Evolutionary conservation across 257 asterid species (phyloP).

Genomic region (Rubia yunnanensis): DNA sequence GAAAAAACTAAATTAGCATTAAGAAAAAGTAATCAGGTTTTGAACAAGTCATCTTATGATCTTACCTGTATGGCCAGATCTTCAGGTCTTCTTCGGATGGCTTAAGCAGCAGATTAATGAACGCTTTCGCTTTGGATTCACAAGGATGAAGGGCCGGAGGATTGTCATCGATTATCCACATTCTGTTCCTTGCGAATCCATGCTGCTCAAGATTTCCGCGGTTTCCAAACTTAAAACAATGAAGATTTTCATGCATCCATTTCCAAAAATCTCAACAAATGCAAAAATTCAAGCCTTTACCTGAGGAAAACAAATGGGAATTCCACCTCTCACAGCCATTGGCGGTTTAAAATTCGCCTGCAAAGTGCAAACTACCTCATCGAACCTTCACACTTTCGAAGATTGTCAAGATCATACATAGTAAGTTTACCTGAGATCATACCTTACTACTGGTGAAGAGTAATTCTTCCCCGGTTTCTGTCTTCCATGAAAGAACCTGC

Average conservation of each 20-base stretch:
- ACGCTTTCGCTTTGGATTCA: conserved; percentile 39
- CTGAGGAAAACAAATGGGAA: conserved; percentile 89
- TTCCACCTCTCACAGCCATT: conserved; percentile 79
- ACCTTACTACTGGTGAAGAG: conserved; percentile 76
- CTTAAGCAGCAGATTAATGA: conserved; percentile 50
- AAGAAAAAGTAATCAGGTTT: not conserved
- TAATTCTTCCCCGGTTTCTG: conserved; percentile 58
- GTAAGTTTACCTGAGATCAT: not conserved
- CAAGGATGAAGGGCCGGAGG: conserved; percentile 51
- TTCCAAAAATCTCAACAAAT: not conserved
- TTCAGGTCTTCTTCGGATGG: conserved; percentile 70
- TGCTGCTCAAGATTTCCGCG: conserved; percentile 77
- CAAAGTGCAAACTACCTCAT: not conserved
- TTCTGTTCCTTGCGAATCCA: conserved; percentile 74
- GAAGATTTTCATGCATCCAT: not conserved
- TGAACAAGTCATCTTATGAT: not conserved
- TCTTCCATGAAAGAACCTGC: conserved; percentile 91
- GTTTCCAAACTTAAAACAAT: conserved; percentile 50
- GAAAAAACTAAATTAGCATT: not conserved
- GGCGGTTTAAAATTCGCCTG: conserved; percentile 84
- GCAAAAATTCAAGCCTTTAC: conserved; percentile 19
- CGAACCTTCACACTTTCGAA: not conserved
- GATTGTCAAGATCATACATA: not conserved
- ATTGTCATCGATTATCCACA: conserved; percentile 60
- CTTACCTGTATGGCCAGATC: conserved; percentile 77